Evolutionary conservation across 1,284 basidiomycete species (phyloP).

Genomic region (Rhodotorula sp.): DNA sequence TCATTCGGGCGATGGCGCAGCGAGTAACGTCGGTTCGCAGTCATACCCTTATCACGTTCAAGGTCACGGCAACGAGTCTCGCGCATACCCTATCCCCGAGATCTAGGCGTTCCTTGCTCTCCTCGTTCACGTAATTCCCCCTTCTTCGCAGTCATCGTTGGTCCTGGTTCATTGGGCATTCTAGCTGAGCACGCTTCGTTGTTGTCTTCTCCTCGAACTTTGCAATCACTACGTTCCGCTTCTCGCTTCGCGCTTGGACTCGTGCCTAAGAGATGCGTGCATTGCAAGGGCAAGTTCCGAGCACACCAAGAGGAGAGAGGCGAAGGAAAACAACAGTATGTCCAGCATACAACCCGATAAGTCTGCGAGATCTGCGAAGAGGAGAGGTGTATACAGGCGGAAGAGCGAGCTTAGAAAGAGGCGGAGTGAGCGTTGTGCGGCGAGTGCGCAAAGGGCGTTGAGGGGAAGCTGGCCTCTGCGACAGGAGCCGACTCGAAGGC

Average conservation of each 20-base stretch:
- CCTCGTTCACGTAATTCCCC: neutral
- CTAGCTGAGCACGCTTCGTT: neutral
- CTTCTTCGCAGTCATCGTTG: neutral
- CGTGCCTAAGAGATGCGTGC: neutral
- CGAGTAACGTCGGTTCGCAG: neutral
- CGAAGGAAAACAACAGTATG: too few relatives aligned
- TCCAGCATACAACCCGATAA: too few relatives aligned
- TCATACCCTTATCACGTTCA: slow-evolving; percentile 30
- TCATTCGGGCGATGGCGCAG: slow-evolving; percentile 1
- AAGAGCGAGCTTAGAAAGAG: too few relatives aligned
- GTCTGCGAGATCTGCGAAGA: too few relatives aligned
- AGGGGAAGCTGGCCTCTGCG: neutral
- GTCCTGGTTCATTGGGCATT: neutral
- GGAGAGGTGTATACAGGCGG: too few relatives aligned
- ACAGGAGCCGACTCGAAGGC: slow-evolving; percentile 8
- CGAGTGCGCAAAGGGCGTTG: neutral
- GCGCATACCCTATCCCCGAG: slow-evolving; percentile 28
- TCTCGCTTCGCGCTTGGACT: neutral
- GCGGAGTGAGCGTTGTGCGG: neutral
- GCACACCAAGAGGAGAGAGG: too few relatives aligned
- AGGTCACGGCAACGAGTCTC: slow-evolving; percentile 16
- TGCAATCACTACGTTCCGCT: too few relatives aligned
- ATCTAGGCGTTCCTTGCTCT: neutral
- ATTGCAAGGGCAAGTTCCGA: too few relatives aligned
- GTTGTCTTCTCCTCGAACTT: neutral